Base-by-base conservation (phyloP, 495 filamentous ascomycete genomes). In the Aspergillus olivimuriae region DNA sequence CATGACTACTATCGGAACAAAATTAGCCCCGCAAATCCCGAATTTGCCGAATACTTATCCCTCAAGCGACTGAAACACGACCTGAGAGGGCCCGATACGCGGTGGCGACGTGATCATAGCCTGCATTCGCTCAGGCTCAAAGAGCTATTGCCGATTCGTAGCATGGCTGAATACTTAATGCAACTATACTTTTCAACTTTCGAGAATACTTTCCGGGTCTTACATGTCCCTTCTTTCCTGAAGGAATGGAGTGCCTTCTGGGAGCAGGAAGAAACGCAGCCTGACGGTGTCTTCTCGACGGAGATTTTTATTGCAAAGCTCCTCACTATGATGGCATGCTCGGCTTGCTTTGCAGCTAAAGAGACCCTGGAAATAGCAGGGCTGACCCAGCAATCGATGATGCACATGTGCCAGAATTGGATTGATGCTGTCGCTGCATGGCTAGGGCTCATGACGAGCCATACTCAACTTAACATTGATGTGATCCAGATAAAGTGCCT, bases 401-500 rank as follows among this genome's bases (percentile, higher is more conserved):
- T n/a, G n/a, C n/a, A n/a, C n/a, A n/a, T n/a, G n/a, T n/a, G n/a
- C n/a, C n/a, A n/a, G n/a, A 16, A 34, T n/a, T 34, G 33, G 33
- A 16, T 34, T 34, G 33, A 15, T 8, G 33, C 6, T 7, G 33
- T 34, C 19, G 33, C 19, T 2, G 33, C 47, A 17, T 54, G 39
- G 46, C 18, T 48, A 3, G 18, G 31, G 12, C 16, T 26, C 24
- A 37, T 42, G 2, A 43, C 46, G 2, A 17, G 30, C n/a, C 28
- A 44, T 49, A 34, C 46, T 14, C 24, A 36, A 9, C 46, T 49
- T 0, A 42, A 37, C 39, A 23, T 49, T 5, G 39, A 43, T 34
- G 32, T 49, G 14, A 49, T 49, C 23, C 46, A 49, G 22, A 31
- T 49, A 17, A 49, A 43, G 32, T 44, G 46, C 23, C 32, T 49